phyloP scores from a whole-genome alignment of 768 basidiomycete genomes.

The Trametes cinnabarina region DNA sequence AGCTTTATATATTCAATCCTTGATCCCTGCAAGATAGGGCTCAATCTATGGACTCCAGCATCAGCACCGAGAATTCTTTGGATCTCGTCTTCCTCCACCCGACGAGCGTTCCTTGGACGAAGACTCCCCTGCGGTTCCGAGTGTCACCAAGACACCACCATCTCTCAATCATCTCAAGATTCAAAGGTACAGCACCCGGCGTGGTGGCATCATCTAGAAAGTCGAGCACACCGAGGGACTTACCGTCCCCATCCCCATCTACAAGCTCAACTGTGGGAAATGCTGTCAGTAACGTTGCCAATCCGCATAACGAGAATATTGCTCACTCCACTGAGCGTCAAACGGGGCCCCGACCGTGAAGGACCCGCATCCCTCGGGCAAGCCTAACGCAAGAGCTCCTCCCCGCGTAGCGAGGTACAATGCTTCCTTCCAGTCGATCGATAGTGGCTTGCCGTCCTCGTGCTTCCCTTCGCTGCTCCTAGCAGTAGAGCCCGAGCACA shows the following conservation, averaged over 20 bases:
- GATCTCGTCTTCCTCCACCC: not conserved
- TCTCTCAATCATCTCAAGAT: slow-evolving; percentile 67
- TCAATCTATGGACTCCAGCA: too few relatives aligned
- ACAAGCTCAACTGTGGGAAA: slow-evolving; percentile 18
- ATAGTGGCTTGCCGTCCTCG: slow-evolving; percentile 32
- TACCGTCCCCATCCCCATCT: slow-evolving; percentile 11
- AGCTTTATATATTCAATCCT: too few relatives aligned
- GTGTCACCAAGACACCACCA: slow-evolving; percentile 87
- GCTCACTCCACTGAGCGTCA: slow-evolving; percentile 74
- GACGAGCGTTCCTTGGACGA: slow-evolving; percentile 64
- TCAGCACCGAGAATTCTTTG: not conserved
- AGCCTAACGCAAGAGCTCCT: slow-evolving; percentile 66
- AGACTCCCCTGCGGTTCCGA: slow-evolving; percentile 64
- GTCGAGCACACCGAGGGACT: slow-evolving; percentile 65
- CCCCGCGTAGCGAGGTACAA: slow-evolving; percentile 81
- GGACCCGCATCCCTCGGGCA: slow-evolving; percentile 45
- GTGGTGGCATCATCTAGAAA: slow-evolving; percentile 49
- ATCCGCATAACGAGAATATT: not conserved
- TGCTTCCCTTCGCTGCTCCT: not conserved
- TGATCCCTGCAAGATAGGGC: too few relatives aligned
- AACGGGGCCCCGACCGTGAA: slow-evolving; percentile 65
- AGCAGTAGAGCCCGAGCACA: slow-evolving; percentile 22
- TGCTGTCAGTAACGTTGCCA: not conserved
- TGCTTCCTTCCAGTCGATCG: slow-evolving; percentile 78
- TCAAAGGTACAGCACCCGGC: slow-evolving; percentile 23